Conservation (phyloP, 176 grass and related monocot species). For the Avena insularis region DNA sequence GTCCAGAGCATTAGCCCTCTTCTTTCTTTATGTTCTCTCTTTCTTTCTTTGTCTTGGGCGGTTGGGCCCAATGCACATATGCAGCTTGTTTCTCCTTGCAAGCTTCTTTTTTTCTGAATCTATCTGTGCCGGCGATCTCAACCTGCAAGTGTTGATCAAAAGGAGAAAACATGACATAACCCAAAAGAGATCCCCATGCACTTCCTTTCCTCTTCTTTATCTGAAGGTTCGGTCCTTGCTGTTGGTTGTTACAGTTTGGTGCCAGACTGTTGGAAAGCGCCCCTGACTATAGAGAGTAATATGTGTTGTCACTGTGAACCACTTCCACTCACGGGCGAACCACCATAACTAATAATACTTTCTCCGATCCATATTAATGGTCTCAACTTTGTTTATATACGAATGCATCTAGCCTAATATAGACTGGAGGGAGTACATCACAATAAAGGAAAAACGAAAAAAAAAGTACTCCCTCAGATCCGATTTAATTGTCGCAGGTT, state of each 20-base stretch:
- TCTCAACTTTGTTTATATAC: too few species aligned
- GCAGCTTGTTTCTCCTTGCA: constrained; percentile 5
- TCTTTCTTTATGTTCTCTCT: not conserved
- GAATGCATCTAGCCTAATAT: too few species aligned
- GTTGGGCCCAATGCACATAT: constrained; percentile 10
- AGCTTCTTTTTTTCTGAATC: constrained; percentile 7
- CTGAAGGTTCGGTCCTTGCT: not conserved
- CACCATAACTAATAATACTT: constrained; percentile 36
- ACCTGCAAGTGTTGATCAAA: constrained; percentile 26
- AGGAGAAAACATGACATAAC: constrained; percentile 32
- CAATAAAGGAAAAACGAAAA: constrained; percentile 16
- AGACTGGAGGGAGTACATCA: not conserved
- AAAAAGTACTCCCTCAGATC: too few species aligned
- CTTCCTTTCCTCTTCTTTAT: constrained; percentile 12
- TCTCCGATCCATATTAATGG: too few species aligned
- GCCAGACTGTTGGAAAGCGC: constrained; percentile 45
- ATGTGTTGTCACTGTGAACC: not conserved
- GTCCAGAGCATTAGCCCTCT: constrained; percentile 12
- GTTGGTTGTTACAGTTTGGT: constrained; percentile 42
- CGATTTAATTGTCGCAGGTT: too few species aligned
- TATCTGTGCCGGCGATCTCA: not conserved
- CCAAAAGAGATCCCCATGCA: not conserved
- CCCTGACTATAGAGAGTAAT: constrained; percentile 25
- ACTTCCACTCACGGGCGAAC: constrained; percentile 36
- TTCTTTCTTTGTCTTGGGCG: not conserved